Conservation (phyloP, 2,329 filamentous ascomycete species). For the Ophiostoma piceae region DNA sequence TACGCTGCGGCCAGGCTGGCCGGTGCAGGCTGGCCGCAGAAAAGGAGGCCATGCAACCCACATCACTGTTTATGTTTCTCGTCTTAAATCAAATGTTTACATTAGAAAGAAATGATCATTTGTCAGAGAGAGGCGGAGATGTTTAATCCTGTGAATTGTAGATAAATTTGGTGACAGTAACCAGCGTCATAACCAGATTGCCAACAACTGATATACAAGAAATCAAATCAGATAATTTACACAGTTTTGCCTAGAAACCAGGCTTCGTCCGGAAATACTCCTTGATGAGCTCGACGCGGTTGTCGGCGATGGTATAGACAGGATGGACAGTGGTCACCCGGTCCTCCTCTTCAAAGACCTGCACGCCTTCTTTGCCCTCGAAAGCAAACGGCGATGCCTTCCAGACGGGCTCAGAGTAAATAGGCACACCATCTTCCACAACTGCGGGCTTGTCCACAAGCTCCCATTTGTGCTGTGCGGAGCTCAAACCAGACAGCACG, state of each 20-base stretch:
- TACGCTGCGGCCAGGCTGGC: slow-evolving; percentile 16
- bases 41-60: slow-evolving; percentile 22
- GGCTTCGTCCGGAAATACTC: slow-evolving; percentile 58
- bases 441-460: slow-evolving; percentile 31
- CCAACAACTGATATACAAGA: background rate
- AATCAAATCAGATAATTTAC: background rate
- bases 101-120: background rate
- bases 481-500: slow-evolving; percentile 78
- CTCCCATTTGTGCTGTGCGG: slow-evolving; percentile 65
- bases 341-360: slow-evolving; percentile 67
- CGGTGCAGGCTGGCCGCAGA: slow-evolving; percentile 22
- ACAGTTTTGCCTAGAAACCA: slow-evolving; percentile 42
- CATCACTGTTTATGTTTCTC: slow-evolving; percentile 1
- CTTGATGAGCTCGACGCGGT: slow-evolving; percentile 59
- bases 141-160: background rate
- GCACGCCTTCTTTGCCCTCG: slow-evolving; percentile 47
- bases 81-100: background rate
- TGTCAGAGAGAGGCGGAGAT: background rate
- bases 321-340: slow-evolving; percentile 69
- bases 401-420: slow-evolving; percentile 34
- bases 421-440: slow-evolving; percentile 29
- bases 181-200: background rate
- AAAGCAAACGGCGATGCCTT: slow-evolving; percentile 45
- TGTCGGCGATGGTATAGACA: slow-evolving; percentile 75
- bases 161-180: background rate